phyloP scores from a whole-genome alignment of 371 early-diverging fungal species.

The Lichtheimia hyalospora region DNA sequence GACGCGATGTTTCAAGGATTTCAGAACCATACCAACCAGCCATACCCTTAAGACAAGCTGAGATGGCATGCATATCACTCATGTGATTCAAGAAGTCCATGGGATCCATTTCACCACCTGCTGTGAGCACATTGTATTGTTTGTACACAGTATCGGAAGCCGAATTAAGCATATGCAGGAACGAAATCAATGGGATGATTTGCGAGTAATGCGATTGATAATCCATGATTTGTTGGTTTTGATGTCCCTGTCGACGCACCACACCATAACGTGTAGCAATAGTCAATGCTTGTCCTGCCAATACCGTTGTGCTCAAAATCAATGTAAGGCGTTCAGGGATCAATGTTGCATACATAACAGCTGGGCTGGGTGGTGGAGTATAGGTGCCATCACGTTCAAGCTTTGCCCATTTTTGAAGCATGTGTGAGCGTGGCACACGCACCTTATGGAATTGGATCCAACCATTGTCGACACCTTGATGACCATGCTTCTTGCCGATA shows the following conservation, averaged over 20 bases:
- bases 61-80: conserved; percentile 63
- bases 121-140: conserved; percentile 35
- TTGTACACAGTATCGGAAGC: conserved; percentile 19
- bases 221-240: conserved; percentile 69
- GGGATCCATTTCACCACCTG: conserved; percentile 44
- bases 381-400: conserved; percentile 64
- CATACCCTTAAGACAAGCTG: conserved; percentile 56
- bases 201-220: conserved; percentile 65
- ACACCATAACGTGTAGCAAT: conserved; percentile 72
- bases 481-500: conserved; percentile 79
- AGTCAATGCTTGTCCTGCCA: conserved; percentile 56
- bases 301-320: conserved; percentile 30
- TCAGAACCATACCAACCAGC: conserved; percentile 61
- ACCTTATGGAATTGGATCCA: conserved; percentile 91
- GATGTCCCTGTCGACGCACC: conserved; percentile 62
- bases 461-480: conserved; percentile 88
- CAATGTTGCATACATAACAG: conserved; percentile 63
- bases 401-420: conserved; percentile 74
- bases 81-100: conserved; percentile 52
- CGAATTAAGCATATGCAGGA: conserved; percentile 50
- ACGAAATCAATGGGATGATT: conserved; percentile 58
- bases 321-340: conserved; percentile 67
- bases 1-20: conserved; percentile 59
- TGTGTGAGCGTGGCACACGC: conserved; percentile 82
- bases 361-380: conserved; percentile 55